Evolutionary conservation across 768 basidiomycete genomes (phyloP).

Genomic region (Kwoniella shandongensis): DNA sequence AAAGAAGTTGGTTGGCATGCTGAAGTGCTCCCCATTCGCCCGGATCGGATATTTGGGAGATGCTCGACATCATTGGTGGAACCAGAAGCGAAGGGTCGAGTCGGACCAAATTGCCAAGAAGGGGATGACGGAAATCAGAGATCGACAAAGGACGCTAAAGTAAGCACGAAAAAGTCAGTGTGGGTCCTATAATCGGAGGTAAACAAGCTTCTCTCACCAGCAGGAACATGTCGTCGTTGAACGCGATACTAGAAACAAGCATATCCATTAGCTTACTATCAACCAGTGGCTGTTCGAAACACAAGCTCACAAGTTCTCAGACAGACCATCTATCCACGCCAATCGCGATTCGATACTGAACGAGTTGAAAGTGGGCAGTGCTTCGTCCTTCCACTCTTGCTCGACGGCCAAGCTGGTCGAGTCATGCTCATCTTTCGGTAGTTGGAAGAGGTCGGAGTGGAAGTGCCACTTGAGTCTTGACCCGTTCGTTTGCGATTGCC

Average conservation of each 20-base stretch:
- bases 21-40: constrained; percentile 53
- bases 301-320: constrained; percentile 41
- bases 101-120: constrained; percentile 44
- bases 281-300: neutral
- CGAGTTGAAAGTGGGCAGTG: constrained; percentile 45
- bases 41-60: constrained; percentile 22
- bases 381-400: constrained; percentile 34
- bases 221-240: constrained; percentile 53
- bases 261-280: neutral
- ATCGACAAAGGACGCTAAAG: constrained; percentile 19
- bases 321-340: constrained; percentile 41
- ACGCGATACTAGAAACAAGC: constrained; percentile 25
- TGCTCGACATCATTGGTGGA: constrained; percentile 19
- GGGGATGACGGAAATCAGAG: constrained; percentile 47
- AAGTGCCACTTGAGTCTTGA: constrained; percentile 42
- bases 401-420: constrained; percentile 20
- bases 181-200: neutral
- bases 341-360: constrained; percentile 48
- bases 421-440: constrained; percentile 17
- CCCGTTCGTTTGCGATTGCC: constrained; percentile 6
- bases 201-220: constrained; percentile 18
- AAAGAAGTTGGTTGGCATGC: constrained; percentile 42
- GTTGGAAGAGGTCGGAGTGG: constrained; percentile 44
- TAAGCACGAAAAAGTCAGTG: neutral
- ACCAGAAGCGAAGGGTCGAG: constrained; percentile 39